Percentiles rank a stretch among this genome's conserved stretches.
phyloP scores from a whole-genome alignment of 1,284 basidiomycete species.

The Rhodotorula sp. region DNA sequence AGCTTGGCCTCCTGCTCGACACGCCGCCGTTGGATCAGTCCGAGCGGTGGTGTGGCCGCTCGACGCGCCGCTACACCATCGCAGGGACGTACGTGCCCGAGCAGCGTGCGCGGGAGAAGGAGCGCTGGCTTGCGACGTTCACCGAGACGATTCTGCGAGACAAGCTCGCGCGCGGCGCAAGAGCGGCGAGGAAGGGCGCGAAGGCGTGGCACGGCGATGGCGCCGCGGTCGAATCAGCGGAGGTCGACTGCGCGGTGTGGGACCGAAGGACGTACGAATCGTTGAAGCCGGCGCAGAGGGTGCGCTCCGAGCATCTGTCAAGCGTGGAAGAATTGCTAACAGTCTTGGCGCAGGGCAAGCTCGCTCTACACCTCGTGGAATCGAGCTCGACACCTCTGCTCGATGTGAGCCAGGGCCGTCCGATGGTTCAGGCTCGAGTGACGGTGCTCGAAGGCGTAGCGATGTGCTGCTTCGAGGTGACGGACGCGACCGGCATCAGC shows the following conservation, averaged over 20 bases:
- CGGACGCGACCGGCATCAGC: not conserved
- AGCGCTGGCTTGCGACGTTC: conserved; percentile 84
- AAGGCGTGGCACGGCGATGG: conserved; percentile 28
- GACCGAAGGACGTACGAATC: conserved; percentile 66
- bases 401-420: not conserved
- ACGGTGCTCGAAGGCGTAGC: conserved; percentile 1
- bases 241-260: conserved; percentile 81
- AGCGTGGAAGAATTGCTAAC: not conserved
- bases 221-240: conserved; percentile 55
- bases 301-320: conserved; percentile 47
- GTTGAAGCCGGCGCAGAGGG: conserved; percentile 71
- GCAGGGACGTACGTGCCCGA: conserved; percentile 67
- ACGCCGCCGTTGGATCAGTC: conserved; percentile 59
- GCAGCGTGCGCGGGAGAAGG: conserved; percentile 51
- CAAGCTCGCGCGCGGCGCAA: conserved; percentile 59
- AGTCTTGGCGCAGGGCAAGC: conserved; percentile 21
- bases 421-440: conserved; percentile 18
- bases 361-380: conserved; percentile 31
- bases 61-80: conserved; percentile 73
- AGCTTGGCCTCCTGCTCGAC: conserved; percentile 81
- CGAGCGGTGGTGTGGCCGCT: conserved; percentile 66
- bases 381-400: not conserved
- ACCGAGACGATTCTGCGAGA: conserved; percentile 73
- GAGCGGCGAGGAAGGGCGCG: conserved; percentile 64
- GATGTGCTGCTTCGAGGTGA: conserved; percentile 23